Conservation (phyloP, 2,329 filamentous ascomycete species). For the Hypoxylon sp. region DNA sequence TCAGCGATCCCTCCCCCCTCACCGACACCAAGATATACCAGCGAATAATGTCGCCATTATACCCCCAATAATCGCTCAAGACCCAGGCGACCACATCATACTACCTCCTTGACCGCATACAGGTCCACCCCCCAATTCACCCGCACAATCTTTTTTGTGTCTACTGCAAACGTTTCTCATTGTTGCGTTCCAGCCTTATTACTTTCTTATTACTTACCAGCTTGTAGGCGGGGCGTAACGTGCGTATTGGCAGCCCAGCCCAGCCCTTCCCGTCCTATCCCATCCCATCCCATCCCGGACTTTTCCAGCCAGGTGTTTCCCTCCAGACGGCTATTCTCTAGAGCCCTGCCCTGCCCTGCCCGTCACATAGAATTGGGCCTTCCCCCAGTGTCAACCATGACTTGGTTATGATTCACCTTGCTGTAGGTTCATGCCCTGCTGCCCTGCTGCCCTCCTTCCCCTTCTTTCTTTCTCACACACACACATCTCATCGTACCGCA, state of each 20-base stretch:
- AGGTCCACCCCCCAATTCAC: constrained; percentile 27
- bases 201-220: constrained; percentile 8
- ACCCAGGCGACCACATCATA: constrained; percentile 41
- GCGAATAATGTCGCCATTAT: constrained; percentile 37
- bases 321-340: constrained; percentile 32
- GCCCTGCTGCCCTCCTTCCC: constrained; percentile 28
- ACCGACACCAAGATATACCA: constrained; percentile 34
- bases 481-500: constrained; percentile 24
- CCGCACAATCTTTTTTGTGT: constrained; percentile 11
- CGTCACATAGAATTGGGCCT: constrained; percentile 36
- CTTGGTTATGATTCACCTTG: constrained; percentile 48
- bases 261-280: not conserved
- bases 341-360: constrained; percentile 14
- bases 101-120: constrained; percentile 35
- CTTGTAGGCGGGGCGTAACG: constrained; percentile 35
- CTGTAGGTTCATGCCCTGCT: constrained; percentile 40
- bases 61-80: constrained; percentile 40
- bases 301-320: constrained; percentile 41
- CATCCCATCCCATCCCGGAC: constrained; percentile 26
- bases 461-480: constrained; percentile 21
- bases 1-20: constrained; percentile 24
- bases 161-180: constrained; percentile 37
- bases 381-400: constrained; percentile 43
- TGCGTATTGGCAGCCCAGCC: constrained; percentile 15
- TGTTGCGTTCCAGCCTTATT: constrained; percentile 36